Percentiles rank a stretch among this genome's conserved stretches.
These are phyloP conservation scores for Mycosphaerella sp. DNA, from an alignment of 2,329 filamentous ascomycete species.

Conservation along the genomic window DNA sequence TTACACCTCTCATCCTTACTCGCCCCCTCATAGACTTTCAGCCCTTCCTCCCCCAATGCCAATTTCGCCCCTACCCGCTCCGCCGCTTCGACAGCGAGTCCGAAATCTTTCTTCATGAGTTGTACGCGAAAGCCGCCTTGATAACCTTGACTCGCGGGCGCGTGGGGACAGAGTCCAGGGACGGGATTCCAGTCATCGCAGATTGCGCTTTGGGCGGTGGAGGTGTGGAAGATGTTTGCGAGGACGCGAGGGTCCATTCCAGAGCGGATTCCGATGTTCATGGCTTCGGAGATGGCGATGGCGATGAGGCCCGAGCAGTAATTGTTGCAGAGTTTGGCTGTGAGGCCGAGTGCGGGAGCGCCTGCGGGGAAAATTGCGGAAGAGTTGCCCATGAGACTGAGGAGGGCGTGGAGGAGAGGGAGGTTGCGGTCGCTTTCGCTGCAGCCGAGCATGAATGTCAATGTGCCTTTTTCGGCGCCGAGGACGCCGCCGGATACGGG, in stretches of 20 bases:
- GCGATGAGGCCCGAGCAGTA: slow-evolving; percentile 55
- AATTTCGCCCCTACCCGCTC: slow-evolving; percentile 46
- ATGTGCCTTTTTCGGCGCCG: slow-evolving; percentile 47
- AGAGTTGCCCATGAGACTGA: slow-evolving; percentile 46
- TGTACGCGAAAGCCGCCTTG: slow-evolving; percentile 54
- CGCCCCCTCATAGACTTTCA: slow-evolving; percentile 49
- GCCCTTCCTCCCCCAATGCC: slow-evolving; percentile 46
- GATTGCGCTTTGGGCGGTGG: slow-evolving; percentile 49
- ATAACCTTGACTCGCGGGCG: slow-evolving; percentile 46
- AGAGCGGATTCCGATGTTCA: slow-evolving; percentile 55
- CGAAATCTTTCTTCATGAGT: slow-evolving; percentile 56
- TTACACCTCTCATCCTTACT: slow-evolving; percentile 48
- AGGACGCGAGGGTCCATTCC: slow-evolving; percentile 52
- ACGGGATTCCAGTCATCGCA: slow-evolving; percentile 49
- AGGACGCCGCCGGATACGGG: slow-evolving; percentile 50
- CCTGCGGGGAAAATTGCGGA: slow-evolving; percentile 52
- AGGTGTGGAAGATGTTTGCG: slow-evolving; percentile 47
- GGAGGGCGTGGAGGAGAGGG: slow-evolving; percentile 39
- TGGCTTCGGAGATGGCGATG: slow-evolving; percentile 53
- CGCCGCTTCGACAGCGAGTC: slow-evolving; percentile 51
- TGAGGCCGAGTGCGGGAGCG: slow-evolving; percentile 50
- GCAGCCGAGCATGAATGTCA: slow-evolving; percentile 53
- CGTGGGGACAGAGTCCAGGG: slow-evolving; percentile 45
- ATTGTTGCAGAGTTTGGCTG: slow-evolving; percentile 57
- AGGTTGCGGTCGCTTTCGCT: slow-evolving; percentile 43